These are phyloP conservation scores for Tephrocybe rancida DNA, from an alignment of 768 basidiomycete genomes.

Conservation along the genomic window DNA sequence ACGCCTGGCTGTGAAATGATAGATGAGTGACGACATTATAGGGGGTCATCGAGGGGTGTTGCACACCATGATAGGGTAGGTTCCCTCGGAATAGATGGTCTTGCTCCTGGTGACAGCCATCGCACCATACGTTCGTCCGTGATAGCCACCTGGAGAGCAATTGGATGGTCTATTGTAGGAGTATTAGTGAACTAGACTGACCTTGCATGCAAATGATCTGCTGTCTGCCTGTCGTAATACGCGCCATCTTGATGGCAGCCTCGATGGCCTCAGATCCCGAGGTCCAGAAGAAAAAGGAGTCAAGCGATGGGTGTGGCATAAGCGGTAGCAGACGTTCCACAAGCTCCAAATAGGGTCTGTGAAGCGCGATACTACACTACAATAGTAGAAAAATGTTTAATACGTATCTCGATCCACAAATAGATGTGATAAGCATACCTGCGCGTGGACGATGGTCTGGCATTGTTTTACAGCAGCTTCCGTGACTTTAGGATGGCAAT, in stretches of 20 bases:
- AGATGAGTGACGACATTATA: not conserved
- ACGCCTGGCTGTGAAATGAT: conserved; percentile 67
- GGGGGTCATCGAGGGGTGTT: not conserved
- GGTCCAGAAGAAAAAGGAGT: conserved; percentile 98
- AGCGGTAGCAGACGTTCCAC: conserved; percentile 83
- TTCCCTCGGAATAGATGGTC: conserved; percentile 83
- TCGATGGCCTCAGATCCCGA: conserved; percentile 95
- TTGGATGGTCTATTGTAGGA: not conserved
- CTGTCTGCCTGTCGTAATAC: conserved; percentile 74
- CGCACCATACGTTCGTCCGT: conserved; percentile 91
- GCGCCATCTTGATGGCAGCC: conserved; percentile 86
- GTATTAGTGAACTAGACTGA: conserved; percentile 12
- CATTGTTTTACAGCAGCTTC: conserved; percentile 90
- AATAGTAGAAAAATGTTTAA: not conserved
- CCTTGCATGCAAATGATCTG: conserved; percentile 95
- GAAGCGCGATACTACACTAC: conserved; percentile 88
- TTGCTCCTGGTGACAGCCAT: conserved; percentile 94
- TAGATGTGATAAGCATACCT: conserved; percentile 45
- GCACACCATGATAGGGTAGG: conserved; percentile 78
- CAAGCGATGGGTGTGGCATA: conserved; percentile 90
- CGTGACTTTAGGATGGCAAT: conserved; percentile 87
- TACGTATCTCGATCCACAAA: not conserved
- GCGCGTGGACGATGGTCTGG: conserved; percentile 75
- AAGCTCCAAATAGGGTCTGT: conserved; percentile 83
- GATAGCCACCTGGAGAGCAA: conserved; percentile 67